Conservation (phyloP, 306 rosid genomes). For the Rosa persica region DNA sequence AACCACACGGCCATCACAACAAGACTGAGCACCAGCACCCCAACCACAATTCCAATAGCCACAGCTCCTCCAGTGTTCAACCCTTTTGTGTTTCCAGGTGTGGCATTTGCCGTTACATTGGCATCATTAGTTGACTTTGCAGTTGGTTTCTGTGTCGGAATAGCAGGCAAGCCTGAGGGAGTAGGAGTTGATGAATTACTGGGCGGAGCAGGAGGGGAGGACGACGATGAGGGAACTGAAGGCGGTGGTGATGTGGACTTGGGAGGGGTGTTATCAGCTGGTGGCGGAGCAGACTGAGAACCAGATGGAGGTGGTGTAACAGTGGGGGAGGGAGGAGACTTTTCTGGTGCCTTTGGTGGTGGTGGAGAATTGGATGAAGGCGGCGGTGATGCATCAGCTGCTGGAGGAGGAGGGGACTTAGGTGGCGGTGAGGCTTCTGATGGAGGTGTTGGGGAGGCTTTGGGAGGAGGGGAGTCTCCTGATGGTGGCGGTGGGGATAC, state of each 20-base stretch:
- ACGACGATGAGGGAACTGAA: conserved; percentile 54
- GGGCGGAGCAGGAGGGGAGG: conserved; percentile 46
- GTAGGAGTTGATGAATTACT: conserved; percentile 38
- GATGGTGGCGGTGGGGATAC: conserved; percentile 36
- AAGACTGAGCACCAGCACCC: conserved; percentile 66
- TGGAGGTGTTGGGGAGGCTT: conserved; percentile 46
- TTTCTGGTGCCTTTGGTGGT: conserved; percentile 52
- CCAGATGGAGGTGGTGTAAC: conserved; percentile 51
- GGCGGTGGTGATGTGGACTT: conserved; percentile 57
- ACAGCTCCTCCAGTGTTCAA: conserved; percentile 47
- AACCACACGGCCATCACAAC: conserved; percentile 64
- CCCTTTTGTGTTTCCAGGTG: conserved; percentile 46
- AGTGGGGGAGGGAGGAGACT: conserved; percentile 47
- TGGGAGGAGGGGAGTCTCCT: conserved; percentile 51
- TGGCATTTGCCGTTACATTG: conserved; percentile 10
- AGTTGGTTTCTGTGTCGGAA: conserved; percentile 60
- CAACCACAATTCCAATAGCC: conserved; percentile 62
- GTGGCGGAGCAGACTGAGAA: conserved; percentile 51
- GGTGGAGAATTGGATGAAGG: conserved; percentile 51
- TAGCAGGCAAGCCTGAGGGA: conserved; percentile 29
- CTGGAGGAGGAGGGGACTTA: conserved; percentile 56
- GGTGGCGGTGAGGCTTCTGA: conserved; percentile 49
- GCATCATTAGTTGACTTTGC: conserved; percentile 43
- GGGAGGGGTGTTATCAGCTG: conserved; percentile 32
- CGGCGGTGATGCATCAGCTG: conserved; percentile 43